A percentile compares a stretch with the other conserved stretches of the same genome.
These are phyloP conservation scores for Diplosphaera chodatii DNA, from an alignment of 139 green algal genomes.

Conservation along the genomic window DNA sequence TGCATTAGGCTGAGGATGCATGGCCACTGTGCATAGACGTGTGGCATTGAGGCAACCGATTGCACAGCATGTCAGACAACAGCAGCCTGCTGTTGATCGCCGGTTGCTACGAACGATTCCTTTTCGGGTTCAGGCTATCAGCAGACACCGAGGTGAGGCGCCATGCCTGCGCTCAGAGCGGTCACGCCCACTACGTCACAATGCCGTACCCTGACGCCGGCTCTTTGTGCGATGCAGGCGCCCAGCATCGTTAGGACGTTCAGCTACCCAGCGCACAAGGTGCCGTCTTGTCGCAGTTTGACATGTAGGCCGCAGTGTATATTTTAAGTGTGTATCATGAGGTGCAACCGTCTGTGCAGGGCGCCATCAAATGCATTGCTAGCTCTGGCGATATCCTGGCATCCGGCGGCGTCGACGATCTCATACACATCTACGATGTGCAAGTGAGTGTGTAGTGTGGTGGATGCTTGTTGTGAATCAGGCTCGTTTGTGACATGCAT, in stretches of 20 bases:
- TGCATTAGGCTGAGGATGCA: too few species aligned
- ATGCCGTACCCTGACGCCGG: too few species aligned
- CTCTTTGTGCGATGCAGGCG: constrained; percentile 2
- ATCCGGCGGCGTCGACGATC: constrained; percentile 69
- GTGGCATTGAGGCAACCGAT: too few species aligned
- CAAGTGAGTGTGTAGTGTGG: constrained; percentile 31
- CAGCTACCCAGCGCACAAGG: constrained; percentile 55
- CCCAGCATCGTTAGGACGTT: constrained; percentile 31
- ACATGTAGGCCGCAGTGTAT: not conserved
- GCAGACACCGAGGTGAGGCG: not conserved
- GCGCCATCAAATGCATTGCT: constrained; percentile 67
- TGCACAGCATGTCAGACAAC: too few species aligned
- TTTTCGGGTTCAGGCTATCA: constrained; percentile 55
- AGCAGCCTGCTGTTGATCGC: constrained; percentile 45
- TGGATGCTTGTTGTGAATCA: constrained; percentile 1
- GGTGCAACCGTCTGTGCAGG: constrained; percentile 9
- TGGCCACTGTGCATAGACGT: too few species aligned
- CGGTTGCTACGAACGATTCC: constrained; percentile 77
- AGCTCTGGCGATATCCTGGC: constrained; percentile 48
- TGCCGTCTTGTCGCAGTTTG: constrained; percentile 1
- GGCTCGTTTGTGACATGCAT: constrained; percentile 17
- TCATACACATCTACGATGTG: constrained; percentile 72
- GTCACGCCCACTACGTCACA: too few species aligned
- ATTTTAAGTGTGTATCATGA: not conserved
- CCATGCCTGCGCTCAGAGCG: constrained; percentile 1